Evolutionary conservation across 73 alveolate species (phyloP), one percentile per base, ranked within the genome.

Genomic region (Paramecium biaurelia): DNA sequence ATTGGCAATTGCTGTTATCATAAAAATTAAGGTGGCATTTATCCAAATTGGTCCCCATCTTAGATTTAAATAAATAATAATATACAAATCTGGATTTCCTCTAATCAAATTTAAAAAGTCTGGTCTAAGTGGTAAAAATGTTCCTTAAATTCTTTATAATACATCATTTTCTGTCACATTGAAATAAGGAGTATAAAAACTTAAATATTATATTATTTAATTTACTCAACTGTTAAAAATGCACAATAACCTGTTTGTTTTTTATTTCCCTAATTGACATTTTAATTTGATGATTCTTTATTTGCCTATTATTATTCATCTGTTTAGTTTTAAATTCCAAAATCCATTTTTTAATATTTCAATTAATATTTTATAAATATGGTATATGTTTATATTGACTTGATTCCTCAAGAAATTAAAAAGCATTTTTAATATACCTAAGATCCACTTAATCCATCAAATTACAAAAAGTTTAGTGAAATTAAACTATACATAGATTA

Each of bases 41-140:
- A 72, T 72, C 86, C 86, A 72, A 34, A 72, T 72, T 12, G 86
- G 86, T 34, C 86, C 86, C 86, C 86, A 72, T 35, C 86, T 72
- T 12, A 15, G 18, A 34, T 34, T 72, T 28, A 72, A 20, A 72
- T 38, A 6, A 7, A 35, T 12, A 34, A 34, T 35, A 15, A 34
- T 47, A n/a, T 72, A 72, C 86, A 72, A 72, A 72, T 72, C 86
- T 15, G 86, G 86, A 72, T 72, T 72, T 12, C 59, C 86, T 72
- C 45, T n/a, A 72, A 37, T 37, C 20, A 38, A n/a, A 72, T 72
- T 72, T 35, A 72, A 20, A 72, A 72, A 72, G 37, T 72, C 86
- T 28, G 86, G 86, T 38, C 38, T 72, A 3, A 72, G 38, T 32
- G 86, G 86, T n/a, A 34, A 42, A 23, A 72, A 72, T 72, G 86